A percentile compares a stretch with the other conserved stretches of the same genome.
Evolutionary conservation across 208 protist genomes (phyloP).

Genomic region (Wallacemonas sp.): DNA sequence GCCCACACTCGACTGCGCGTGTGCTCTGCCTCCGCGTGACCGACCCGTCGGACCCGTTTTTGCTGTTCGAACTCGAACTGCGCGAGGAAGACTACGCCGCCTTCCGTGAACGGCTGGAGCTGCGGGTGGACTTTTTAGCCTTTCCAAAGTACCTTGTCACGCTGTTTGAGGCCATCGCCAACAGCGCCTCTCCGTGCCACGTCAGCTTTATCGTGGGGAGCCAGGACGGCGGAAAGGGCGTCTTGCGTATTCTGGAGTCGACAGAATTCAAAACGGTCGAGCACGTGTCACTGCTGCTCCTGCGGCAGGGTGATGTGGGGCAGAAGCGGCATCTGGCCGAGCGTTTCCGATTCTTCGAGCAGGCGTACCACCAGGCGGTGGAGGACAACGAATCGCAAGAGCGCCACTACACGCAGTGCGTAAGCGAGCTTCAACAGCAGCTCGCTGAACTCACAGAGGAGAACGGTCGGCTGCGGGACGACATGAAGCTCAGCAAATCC

Average conservation of each 20-base stretch:
- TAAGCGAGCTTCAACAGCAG: slow-evolving; percentile 30
- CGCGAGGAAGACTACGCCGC: slow-evolving; percentile 82
- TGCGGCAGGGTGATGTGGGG: slow-evolving; percentile 76
- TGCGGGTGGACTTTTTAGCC: slow-evolving; percentile 77
- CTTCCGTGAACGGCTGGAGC: slow-evolving; percentile 77
- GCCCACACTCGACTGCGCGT: slow-evolving; percentile 43
- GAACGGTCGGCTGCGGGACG: slow-evolving; percentile 12
- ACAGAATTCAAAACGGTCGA: slow-evolving; percentile 82
- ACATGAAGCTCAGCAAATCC: slow-evolving; percentile 10
- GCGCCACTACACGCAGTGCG: slow-evolving; percentile 11
- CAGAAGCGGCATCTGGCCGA: slow-evolving; percentile 85
- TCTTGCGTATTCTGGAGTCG: slow-evolving; percentile 66
- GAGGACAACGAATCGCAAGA: slow-evolving; percentile 21
- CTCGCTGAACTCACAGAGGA: slow-evolving; percentile 18
- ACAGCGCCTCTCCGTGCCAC: slow-evolving; percentile 41
- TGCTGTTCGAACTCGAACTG: slow-evolving; percentile 80
- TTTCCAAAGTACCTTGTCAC: slow-evolving; percentile 80
- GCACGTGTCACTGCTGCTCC: slow-evolving; percentile 72
- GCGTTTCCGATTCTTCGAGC: slow-evolving; percentile 74
- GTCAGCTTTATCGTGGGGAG: slow-evolving; percentile 36
- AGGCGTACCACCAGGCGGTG: slow-evolving; percentile 12
- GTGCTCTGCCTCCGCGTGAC: slow-evolving; percentile 65
- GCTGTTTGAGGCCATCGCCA: slow-evolving; percentile 53
- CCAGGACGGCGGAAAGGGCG: slow-evolving; percentile 25
- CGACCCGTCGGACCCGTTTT: slow-evolving; percentile 78